A percentile compares a stretch with the other conserved stretches of the same genome.
Evolutionary conservation across 805 yeast species (phyloP).

Genomic region (Ogataea allantospora): DNA sequence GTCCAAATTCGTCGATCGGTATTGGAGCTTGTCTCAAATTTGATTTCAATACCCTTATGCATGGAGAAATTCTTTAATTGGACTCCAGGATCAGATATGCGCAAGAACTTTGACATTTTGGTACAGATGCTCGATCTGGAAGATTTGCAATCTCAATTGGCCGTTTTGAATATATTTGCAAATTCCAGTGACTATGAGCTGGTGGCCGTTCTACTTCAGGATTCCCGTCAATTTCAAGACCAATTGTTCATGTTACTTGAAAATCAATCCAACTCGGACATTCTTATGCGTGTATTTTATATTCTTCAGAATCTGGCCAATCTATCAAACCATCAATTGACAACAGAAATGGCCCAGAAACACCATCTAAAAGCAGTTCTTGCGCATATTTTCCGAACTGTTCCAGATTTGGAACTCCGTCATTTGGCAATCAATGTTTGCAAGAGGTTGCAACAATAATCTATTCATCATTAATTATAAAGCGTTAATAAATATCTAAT

Average conservation of each 20-base stretch:
- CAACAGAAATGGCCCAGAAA: conserved; percentile 2
- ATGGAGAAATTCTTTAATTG: conserved; percentile 61
- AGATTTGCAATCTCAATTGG: conserved; percentile 40
- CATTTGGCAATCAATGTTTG: conserved; percentile 14
- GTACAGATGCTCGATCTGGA: conserved; percentile 40
- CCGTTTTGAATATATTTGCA: conserved; percentile 33
- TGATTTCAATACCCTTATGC: conserved; percentile 37
- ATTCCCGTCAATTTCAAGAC: conserved; percentile 22
- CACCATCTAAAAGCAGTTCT: conserved; percentile 7
- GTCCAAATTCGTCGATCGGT: conserved; percentile 43
- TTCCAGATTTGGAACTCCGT: conserved; percentile 12
- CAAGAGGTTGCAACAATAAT: conserved; percentile 10
- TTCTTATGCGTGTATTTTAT: conserved; percentile 26
- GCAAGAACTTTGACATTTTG: conserved; percentile 40
- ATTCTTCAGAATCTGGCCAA: conserved; percentile 19
- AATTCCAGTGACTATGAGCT: conserved; percentile 29
- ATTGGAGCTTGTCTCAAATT: conserved; percentile 49
- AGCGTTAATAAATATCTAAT: conserved; percentile 1
- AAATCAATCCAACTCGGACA: conserved; percentile 21
- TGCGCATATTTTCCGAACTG: conserved; percentile 2
- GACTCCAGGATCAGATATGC: conserved; percentile 31
- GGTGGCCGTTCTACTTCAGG: conserved; percentile 20
- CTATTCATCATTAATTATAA: conserved; percentile 5
- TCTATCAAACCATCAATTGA: conserved; percentile 2
- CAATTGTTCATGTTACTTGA: conserved; percentile 17